Percentiles rank a stretch among this genome's conserved stretches.
Conservation (phyloP, 805 yeast genomes). For the Sugiyamaella qingdaonensis region DNA sequence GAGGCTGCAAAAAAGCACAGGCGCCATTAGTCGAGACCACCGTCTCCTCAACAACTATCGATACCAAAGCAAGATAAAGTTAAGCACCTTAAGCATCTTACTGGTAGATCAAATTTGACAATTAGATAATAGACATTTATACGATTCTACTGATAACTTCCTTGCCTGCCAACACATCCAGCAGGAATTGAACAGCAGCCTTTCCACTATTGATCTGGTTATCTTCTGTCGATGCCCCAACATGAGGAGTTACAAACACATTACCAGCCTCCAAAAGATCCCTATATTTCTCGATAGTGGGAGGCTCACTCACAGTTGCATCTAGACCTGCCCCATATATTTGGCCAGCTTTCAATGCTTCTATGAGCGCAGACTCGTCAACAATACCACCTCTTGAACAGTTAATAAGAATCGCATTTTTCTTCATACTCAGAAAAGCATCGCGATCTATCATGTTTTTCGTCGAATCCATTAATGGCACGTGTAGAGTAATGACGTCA, state of each 20-base stretch:
- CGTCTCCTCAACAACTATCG: no score
- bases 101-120: neutral
- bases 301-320: slow-evolving; percentile 10
- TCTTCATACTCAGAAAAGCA: slow-evolving; percentile 6
- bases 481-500: slow-evolving; percentile 10
- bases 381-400: slow-evolving; percentile 17
- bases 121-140: neutral
- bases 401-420: slow-evolving; percentile 13
- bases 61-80: no score
- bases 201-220: slow-evolving; percentile 12
- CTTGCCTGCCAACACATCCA: slow-evolving; percentile 8
- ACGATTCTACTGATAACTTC: neutral
- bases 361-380: slow-evolving; percentile 12
- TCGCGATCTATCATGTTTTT: slow-evolving; percentile 5
- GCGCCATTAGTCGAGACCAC: slow-evolving; percentile 10
- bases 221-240: slow-evolving; percentile 10
- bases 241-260: slow-evolving; percentile 8
- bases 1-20: slow-evolving; percentile 13
- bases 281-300: slow-evolving; percentile 2
- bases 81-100: no score
- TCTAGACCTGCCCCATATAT: slow-evolving; percentile 11
- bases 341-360: slow-evolving; percentile 7
- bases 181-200: slow-evolving; percentile 5
- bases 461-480: slow-evolving; percentile 8
- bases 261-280: slow-evolving; percentile 5